phyloP scores from a whole-genome alignment of 805 yeast genomes.

The Ogataea thermomethanolica region DNA sequence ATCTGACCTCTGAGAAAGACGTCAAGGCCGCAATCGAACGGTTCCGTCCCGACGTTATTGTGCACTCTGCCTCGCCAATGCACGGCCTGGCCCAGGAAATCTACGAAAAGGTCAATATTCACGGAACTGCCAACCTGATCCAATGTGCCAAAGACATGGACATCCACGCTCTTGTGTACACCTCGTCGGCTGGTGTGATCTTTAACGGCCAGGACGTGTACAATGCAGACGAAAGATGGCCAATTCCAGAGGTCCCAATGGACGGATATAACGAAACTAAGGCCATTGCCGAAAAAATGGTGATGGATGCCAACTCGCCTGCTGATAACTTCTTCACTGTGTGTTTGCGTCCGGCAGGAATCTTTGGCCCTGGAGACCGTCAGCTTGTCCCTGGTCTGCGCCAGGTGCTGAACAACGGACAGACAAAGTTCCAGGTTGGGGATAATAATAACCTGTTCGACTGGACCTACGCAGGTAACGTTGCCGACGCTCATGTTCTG shows the following conservation, averaged over 20 bases:
- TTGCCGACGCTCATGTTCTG: slow-evolving; percentile 92
- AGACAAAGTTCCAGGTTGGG: slow-evolving; percentile 90
- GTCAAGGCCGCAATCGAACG: slow-evolving; percentile 57
- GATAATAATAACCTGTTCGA: slow-evolving; percentile 92
- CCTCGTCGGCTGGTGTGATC: slow-evolving; percentile 96
- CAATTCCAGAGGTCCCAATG: slow-evolving; percentile 88
- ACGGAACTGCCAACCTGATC: slow-evolving; percentile 78
- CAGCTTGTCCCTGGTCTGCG: slow-evolving; percentile 93
- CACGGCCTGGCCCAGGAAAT: slow-evolving; percentile 82
- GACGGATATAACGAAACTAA: slow-evolving; percentile 96
- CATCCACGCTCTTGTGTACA: slow-evolving; percentile 76
- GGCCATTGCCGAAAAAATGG: slow-evolving; percentile 84
- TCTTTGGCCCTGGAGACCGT: slow-evolving; percentile 98
- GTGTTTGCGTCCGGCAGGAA: slow-evolving; percentile 95
- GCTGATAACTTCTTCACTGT: slow-evolving; percentile 62
- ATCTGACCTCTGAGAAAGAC: slow-evolving; percentile 71
- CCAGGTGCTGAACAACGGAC: slow-evolving; percentile 76
- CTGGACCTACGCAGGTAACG: slow-evolving; percentile 98
- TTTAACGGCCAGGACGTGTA: slow-evolving; percentile 91
- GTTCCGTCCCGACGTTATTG: slow-evolving; percentile 69
- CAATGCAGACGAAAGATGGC: slow-evolving; percentile 93
- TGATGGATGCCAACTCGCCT: slow-evolving; percentile 66
- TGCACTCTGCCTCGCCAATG: slow-evolving; percentile 95
- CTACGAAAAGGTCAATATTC: slow-evolving; percentile 85
- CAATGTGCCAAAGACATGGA: slow-evolving; percentile 50